Conservation (phyloP, 345 rosid genomes). For the Sisymbrium irio region DNA sequence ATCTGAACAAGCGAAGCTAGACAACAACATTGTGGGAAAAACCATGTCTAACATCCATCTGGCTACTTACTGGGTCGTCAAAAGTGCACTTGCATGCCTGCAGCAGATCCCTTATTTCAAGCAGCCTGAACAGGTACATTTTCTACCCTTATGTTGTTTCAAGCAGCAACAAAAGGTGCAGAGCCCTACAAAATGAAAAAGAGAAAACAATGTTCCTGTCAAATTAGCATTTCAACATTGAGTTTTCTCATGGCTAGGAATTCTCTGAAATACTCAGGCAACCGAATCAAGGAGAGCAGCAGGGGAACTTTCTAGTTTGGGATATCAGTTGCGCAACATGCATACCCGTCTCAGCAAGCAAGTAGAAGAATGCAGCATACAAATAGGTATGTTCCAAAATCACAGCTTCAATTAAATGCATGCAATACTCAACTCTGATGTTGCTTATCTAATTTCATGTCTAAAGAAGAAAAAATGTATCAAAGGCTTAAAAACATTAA, state of each 20-base stretch:
- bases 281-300: slow-evolving; percentile 44
- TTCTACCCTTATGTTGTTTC: slow-evolving; percentile 37
- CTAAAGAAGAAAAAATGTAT: slow-evolving; percentile 52
- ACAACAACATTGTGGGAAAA: slow-evolving; percentile 39
- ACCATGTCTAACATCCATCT: slow-evolving; percentile 48
- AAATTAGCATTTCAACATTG: slow-evolving; percentile 10
- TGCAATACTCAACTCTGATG: neutral
- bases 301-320: slow-evolving; percentile 67
- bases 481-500: slow-evolving; percentile 50
- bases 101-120: slow-evolving; percentile 49
- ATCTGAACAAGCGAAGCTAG: slow-evolving; percentile 35
- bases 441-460: neutral
- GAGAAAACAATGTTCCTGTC: neutral
- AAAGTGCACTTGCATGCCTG: slow-evolving; percentile 57
- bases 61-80: slow-evolving; percentile 63
- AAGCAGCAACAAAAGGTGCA: slow-evolving; percentile 60
- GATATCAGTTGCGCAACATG: slow-evolving; percentile 44
- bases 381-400: slow-evolving; percentile 45
- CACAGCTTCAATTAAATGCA: neutral
- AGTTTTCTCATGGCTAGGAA: slow-evolving; percentile 27
- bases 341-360: slow-evolving; percentile 43
- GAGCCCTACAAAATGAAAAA: neutral
- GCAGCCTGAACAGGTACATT: slow-evolving; percentile 60
- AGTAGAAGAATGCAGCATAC: slow-evolving; percentile 54
- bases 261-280: slow-evolving; percentile 39